Conservation (phyloP, 768 basidiomycete species). For the Lentinula detonsa region DNA sequence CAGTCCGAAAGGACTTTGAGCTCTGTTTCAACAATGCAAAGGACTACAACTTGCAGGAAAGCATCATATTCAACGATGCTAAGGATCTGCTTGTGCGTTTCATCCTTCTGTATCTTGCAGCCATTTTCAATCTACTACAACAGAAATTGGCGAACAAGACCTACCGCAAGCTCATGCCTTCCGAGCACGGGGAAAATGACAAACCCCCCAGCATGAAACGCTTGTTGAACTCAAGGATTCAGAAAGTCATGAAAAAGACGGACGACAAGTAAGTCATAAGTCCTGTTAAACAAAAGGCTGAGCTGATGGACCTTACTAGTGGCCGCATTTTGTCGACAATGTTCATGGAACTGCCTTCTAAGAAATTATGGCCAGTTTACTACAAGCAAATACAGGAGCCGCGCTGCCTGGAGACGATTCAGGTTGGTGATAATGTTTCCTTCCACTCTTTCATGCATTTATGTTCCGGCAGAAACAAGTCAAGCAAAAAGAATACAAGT, state of each 20-base stretch:
- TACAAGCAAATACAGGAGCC: conserved; percentile 77
- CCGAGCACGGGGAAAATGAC: conserved; percentile 32
- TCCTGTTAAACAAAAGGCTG: background rate
- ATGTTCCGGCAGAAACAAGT: conserved; percentile 58
- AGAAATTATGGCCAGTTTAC: conserved; percentile 73
- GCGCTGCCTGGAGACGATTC: conserved; percentile 71
- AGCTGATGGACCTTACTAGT: conserved; percentile 25
- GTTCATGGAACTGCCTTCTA: conserved; percentile 83
- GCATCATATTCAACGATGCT: conserved; percentile 77
- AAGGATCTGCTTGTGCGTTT: conserved; percentile 67
- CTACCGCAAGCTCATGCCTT: conserved; percentile 39
- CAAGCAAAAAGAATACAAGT: conserved; percentile 72
- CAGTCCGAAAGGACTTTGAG: conserved; percentile 68
- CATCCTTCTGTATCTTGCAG: background rate
- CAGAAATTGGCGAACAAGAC: conserved; percentile 49
- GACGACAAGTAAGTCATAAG: conserved; percentile 53
- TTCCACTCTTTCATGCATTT: background rate
- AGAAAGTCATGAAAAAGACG: conserved; percentile 68
- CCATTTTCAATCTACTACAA: conserved; percentile 2
- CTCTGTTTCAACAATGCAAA: conserved; percentile 78
- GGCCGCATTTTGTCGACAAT: conserved; percentile 63
- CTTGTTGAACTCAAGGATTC: conserved; percentile 59
- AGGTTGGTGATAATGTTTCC: conserved; percentile 40
- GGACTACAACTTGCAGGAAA: conserved; percentile 76
- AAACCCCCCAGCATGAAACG: conserved; percentile 59